phyloP scores from a whole-genome alignment of 306 rosid species.

The Crotalaria pallida region DNA sequence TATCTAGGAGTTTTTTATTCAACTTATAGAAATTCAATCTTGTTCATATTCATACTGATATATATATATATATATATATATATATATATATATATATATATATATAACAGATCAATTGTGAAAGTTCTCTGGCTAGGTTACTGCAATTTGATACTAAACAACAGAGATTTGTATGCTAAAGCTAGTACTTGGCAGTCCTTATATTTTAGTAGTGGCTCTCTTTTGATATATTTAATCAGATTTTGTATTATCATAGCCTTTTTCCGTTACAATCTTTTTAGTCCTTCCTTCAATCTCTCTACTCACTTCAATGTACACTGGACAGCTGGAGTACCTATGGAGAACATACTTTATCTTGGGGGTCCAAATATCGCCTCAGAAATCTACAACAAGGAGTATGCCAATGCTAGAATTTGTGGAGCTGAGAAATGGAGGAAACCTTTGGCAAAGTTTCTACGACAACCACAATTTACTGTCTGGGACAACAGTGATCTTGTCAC shows the following conservation, averaged over 20 bases:
- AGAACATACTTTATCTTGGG: constrained; percentile 89
- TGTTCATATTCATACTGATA: neutral
- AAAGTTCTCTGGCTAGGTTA: neutral
- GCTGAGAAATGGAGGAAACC: constrained; percentile 93
- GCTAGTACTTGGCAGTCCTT: neutral
- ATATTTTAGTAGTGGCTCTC: neutral
- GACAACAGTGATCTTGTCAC: constrained; percentile 92
- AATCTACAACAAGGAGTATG: constrained; percentile 87
- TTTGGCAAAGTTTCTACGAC: constrained; percentile 78
- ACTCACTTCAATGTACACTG: neutral
- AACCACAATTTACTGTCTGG: constrained; percentile 89
- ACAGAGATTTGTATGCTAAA: neutral
- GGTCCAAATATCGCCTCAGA: constrained; percentile 97
- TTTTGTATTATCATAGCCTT: neutral
- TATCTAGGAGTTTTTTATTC: neutral
- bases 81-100: too few species aligned
- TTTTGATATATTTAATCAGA: neutral
- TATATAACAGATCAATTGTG: neutral
- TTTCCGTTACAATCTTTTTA: neutral
- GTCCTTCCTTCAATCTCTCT: neutral
- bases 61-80: too few species aligned
- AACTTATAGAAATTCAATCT: neutral
- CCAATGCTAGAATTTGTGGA: constrained; percentile 96
- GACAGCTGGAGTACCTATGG: constrained; percentile 76
- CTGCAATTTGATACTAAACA: neutral